Evolutionary conservation across 768 basidiomycete genomes (phyloP), one percentile per base, ranked within the genome.

Genomic region (Phylloporus sp.): DNA sequence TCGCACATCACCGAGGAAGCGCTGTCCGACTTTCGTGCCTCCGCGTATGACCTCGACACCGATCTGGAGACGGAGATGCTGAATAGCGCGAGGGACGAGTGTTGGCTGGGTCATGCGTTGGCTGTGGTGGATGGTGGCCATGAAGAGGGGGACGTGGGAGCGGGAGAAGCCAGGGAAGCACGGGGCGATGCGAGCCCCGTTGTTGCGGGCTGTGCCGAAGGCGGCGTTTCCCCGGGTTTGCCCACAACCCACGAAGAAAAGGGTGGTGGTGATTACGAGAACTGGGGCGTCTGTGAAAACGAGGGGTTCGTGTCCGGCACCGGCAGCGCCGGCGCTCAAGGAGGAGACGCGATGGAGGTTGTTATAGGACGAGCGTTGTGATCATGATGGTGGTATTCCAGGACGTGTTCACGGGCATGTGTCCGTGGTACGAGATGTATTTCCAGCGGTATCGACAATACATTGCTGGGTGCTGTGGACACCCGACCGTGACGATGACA

Each of bases 1-100:
- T 62, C 62, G 0, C 53, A 61, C 45, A 50, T 59, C 33, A 53
- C 59, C 1, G 46, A 64, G n/a, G 60, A 62, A 10, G 60, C 54
- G 5, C 14, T 64, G 5, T 48, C 54, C 24, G 48, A 59, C 5
- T 55, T 59, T 32, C 51, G 52, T 15, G 49, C 44, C 5, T 56
- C 57, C 1, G 55, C 59, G 15, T 63, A 64, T 4, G 62, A 63
- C 34, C 55, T 63, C 5, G 62, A 63, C 34, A 46, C 46, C n/a
- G 60, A 62, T 20, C 21, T 62, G 42, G 56, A 58, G 49, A 27
- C 37, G 14, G 60, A 57, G 53, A 62, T 62, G 60, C 20, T 63
- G 20, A 53, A 61, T 21, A 55, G 53, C 5, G 58, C 53, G 9
- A 43, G 35, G 37, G 55, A 63, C 21, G 61, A 63, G 37, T 17